Base-by-base conservation (phyloP, 345 rosid genomes). In the Leavenworthia alabamica region DNA sequence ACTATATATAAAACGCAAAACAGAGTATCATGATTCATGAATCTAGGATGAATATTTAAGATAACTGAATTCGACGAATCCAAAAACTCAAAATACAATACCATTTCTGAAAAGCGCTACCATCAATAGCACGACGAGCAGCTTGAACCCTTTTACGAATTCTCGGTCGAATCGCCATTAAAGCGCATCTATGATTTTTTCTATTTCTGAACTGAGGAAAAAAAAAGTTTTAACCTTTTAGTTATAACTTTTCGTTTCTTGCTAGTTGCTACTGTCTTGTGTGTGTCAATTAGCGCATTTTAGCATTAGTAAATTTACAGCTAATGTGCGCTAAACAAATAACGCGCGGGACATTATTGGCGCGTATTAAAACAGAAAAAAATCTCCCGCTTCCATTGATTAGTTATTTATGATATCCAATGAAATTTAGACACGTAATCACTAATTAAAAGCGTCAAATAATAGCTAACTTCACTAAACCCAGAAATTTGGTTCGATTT, bases 21-120 rank as follows among this genome's bases (percentile, higher is more conserved):
- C 67, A 60, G 48, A 52, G 62, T 60, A 16, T 60, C 31, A 68
- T 9, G n/a, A 42, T 12, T 60, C 31, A 68, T 9, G n/a, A 42
- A 58, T 49, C 67, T 39, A 28, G 7, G 7, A 37, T 5, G 10
- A 26, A 26, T 6, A 8, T 28, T 36, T 59, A 46, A 27, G 49
- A 2, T 53, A 62, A 23, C 22, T 19, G 45, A 47, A 51, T 49
- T 49, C 41, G 40, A 9, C 16, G 64, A 29, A 19, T 26, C 33
- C 20, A 43, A 24, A 23, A 23, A 4, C 9, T 47, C 0, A 2
- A 13, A n/a, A 33, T 29, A 59, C 3, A 11, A 29, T 73, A 90
- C 97, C 97, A 88, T 37, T 73, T 80, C 41, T 84, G 37, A 16
- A 86, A 88, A 45, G 96, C 97, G 60, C 96, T 90, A 2, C 94